Conservation (phyloP, 2,329 filamentous ascomycete species). For the Claviceps sp. region DNA sequence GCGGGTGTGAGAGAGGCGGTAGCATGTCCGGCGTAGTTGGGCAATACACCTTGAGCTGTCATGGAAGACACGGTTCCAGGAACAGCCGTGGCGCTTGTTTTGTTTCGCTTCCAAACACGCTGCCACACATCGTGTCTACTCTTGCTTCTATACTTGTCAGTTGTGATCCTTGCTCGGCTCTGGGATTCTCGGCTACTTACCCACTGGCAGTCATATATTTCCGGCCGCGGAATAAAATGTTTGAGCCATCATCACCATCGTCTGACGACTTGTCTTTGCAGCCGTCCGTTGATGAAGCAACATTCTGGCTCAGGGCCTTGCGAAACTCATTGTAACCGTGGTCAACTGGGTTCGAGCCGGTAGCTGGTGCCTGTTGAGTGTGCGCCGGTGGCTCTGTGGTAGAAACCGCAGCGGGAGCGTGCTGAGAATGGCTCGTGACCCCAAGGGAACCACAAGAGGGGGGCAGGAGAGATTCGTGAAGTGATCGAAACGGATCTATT, state of each 20-base stretch:
- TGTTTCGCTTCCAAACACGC: constrained; percentile 37
- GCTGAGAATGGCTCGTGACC: constrained; percentile 21
- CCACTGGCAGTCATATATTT: constrained; percentile 13
- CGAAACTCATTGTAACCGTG: constrained; percentile 16
- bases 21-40: constrained; percentile 38
- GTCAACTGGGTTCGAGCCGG: constrained; percentile 12
- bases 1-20: constrained; percentile 35
- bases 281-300: constrained; percentile 2
- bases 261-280: constrained; percentile 15
- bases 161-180: neutral
- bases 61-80: constrained; percentile 37
- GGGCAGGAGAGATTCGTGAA: constrained; percentile 8
- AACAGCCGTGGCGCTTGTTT: constrained; percentile 30
- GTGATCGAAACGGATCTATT: constrained; percentile 12
- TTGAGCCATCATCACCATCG: constrained; percentile 21
- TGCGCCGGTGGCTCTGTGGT: constrained; percentile 10
- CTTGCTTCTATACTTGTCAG: constrained; percentile 16
- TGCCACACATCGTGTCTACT: constrained; percentile 33
- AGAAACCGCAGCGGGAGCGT: constrained; percentile 13
- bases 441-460: constrained; percentile 13
- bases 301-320: constrained; percentile 9
- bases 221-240: constrained; percentile 25
- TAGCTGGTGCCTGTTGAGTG: constrained; percentile 12
- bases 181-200: constrained; percentile 14
- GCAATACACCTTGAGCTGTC: constrained; percentile 40